Percentiles rank a stretch among this genome's conserved stretches.
phyloP scores from a whole-genome alignment of 129 eudicot species.

The Flaveria bidentis region DNA sequence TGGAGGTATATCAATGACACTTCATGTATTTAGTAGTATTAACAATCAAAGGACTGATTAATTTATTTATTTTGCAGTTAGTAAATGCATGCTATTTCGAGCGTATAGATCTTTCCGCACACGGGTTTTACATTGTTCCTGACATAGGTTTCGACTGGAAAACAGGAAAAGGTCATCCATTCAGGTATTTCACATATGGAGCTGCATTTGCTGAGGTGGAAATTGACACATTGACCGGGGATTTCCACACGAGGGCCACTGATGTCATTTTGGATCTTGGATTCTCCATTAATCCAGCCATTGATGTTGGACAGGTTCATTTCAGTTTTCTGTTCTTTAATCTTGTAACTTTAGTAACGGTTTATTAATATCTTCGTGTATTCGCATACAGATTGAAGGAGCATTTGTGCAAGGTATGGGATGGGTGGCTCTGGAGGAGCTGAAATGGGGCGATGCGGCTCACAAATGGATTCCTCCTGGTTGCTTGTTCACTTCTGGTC shows the following conservation, averaged over 20 bases:
- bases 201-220: slow-evolving; percentile 99
- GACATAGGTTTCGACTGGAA: slow-evolving; percentile 91
- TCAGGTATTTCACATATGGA: slow-evolving; percentile 89
- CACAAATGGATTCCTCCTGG: slow-evolving; percentile 94
- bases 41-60: neutral
- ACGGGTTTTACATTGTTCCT: slow-evolving; percentile 82
- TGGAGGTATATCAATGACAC: slow-evolving; percentile 57
- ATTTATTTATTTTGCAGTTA: slow-evolving; percentile 47
- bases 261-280: slow-evolving; percentile 93
- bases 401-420: slow-evolving; percentile 96
- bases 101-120: slow-evolving; percentile 95
- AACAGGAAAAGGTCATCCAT: slow-evolving; percentile 77
- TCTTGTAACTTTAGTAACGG: slow-evolving; percentile 4
- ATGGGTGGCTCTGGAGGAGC: slow-evolving; percentile 96
- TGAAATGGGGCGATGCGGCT: slow-evolving; percentile 95
- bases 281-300: slow-evolving; percentile 89
- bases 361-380: neutral
- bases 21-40: neutral
- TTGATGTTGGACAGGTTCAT: slow-evolving; percentile 93
- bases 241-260: slow-evolving; percentile 88
- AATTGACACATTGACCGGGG: slow-evolving; percentile 88
- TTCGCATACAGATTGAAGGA: slow-evolving; percentile 78
- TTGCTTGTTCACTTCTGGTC: slow-evolving; percentile 78
- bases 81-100: slow-evolving; percentile 71
- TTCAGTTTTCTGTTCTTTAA: neutral